Evolutionary conservation across 352 stramenopile genomes (phyloP).

Genomic region (Pythium biforme): DNA sequence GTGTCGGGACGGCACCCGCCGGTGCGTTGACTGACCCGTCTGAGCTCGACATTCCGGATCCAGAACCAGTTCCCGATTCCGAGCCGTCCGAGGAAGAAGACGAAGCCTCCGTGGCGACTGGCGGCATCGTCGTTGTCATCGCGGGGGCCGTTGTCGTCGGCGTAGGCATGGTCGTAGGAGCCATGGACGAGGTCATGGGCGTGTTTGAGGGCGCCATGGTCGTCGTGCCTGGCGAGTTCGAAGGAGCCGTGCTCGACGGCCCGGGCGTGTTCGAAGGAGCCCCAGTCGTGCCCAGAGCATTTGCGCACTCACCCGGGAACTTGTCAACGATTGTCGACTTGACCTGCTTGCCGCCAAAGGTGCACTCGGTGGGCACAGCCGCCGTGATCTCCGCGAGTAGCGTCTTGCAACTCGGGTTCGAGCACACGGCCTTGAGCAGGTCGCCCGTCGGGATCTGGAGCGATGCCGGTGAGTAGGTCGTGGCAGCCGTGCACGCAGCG

Average conservation of each 20-base stretch:
- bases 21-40: neutral
- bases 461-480: conserved; percentile 7
- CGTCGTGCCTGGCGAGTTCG: conserved; percentile 1
- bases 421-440: conserved; percentile 27
- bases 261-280: conserved; percentile 1
- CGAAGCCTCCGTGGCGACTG: neutral
- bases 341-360: conserved; percentile 7
- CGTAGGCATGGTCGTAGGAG: neutral
- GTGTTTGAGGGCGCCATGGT: neutral
- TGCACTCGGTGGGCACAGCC: conserved; percentile 18
- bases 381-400: conserved; percentile 19
- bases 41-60: too few species aligned
- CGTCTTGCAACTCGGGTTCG: conserved; percentile 24
- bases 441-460: conserved; percentile 19
- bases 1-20: neutral
- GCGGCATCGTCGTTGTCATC: neutral
- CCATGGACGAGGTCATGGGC: neutral
- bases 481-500: conserved; percentile 14
- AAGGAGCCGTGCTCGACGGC: too few species aligned
- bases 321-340: conserved; percentile 23
- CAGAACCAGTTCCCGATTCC: conserved; percentile 3
- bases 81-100: too few species aligned
- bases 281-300: neutral
- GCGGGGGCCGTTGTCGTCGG: neutral
- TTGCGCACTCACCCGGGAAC: conserved; percentile 10